Percentiles rank a stretch among this genome's conserved stretches.
Evolutionary conservation across 345 rosid genomes (phyloP).

Genomic region (Syzygium aqueum): DNA sequence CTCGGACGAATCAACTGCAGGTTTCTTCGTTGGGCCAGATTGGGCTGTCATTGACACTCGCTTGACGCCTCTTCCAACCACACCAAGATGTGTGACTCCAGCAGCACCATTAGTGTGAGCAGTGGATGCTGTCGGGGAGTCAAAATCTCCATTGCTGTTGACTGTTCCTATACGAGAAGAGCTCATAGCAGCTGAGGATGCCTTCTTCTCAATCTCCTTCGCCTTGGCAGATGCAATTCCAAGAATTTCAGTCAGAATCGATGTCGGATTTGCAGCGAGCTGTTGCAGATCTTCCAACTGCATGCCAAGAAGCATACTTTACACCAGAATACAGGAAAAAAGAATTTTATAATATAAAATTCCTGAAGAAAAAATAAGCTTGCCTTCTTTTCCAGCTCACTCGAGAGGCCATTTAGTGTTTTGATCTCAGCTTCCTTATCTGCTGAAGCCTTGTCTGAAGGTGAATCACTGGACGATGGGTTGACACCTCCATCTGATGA

Average conservation of each 20-base stretch:
- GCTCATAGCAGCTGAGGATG: slow-evolving; percentile 27
- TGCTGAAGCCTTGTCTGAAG: slow-evolving; percentile 24
- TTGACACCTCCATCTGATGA: slow-evolving; percentile 43
- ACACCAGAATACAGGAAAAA: background rate
- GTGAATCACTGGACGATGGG: slow-evolving; percentile 44
- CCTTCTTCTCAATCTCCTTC: slow-evolving; percentile 27
- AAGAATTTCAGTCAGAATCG: slow-evolving; percentile 64
- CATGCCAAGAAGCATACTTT: slow-evolving; percentile 5
- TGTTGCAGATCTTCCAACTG: slow-evolving; percentile 96
- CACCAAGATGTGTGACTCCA: slow-evolving; percentile 76
- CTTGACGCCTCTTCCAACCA: slow-evolving; percentile 93
- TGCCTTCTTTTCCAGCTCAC: slow-evolving; percentile 89
- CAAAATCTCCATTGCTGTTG: slow-evolving; percentile 34
- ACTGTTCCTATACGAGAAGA: slow-evolving; percentile 54
- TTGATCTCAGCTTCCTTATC: slow-evolving; percentile 76
- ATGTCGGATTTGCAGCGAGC: slow-evolving; percentile 49
- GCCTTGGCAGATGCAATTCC: slow-evolving; percentile 50
- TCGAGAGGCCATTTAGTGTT: slow-evolving; percentile 54
- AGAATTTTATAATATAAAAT: background rate
- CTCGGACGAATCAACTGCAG: slow-evolving; percentile 25
- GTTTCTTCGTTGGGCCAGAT: slow-evolving; percentile 56
- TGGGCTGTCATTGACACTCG: slow-evolving; percentile 54
- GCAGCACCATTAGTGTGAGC: slow-evolving; percentile 59
- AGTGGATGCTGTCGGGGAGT: slow-evolving; percentile 64
- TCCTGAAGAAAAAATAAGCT: background rate